Evolutionary conservation across 768 basidiomycete genomes (phyloP), one percentile per base, ranked within the genome.

Genomic region (Auricularia sp.): DNA sequence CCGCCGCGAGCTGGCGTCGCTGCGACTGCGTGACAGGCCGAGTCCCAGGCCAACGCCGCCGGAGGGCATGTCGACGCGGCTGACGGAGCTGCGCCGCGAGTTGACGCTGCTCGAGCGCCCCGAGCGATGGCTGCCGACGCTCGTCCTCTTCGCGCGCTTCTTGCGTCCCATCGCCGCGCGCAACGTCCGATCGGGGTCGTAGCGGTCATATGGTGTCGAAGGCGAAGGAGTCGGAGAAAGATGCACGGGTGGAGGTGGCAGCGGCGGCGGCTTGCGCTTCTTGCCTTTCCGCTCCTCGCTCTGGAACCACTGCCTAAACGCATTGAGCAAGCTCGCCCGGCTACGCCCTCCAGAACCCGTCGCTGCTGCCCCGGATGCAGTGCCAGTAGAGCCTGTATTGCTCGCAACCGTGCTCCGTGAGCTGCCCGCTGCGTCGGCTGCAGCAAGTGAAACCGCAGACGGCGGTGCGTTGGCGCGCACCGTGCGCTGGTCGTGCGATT

Each of bases 61-160:
- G 23, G 56, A 12, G 10, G 23, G 11, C 5, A 81, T 75, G 65
- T 83, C 82, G 29, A 78, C 76, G 14, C 81, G 81, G 29, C 81
- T 73, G 21, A 77, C 77, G n/a, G 81, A 83, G 0, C 82, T 83
- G 47, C 93, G 79, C 42, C 88, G 79, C 5, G 94, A 97, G 71
- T 93, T 94, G 67, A 94, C 89, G 65, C 91, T 93, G 72, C 91
- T 94, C 14, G 93, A 95, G 34, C 94, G 85, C 59, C 90, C 83
- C 29, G 93, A 95, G 64, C 87, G 82, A 65, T 87, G 82, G 18
- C 80, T 80, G 16, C 56, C 56, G 6, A 59, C 56, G 18, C 60
- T 63, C 72, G 74, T 21, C 73, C 72, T 71, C 63, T 72, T 74
- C 29, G 73, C 71, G 34, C 74, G 68, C 10, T 68, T 66, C 66